Base-by-base conservation (phyloP, 75 land plant genomes). In the Pinus taeda region DNA sequence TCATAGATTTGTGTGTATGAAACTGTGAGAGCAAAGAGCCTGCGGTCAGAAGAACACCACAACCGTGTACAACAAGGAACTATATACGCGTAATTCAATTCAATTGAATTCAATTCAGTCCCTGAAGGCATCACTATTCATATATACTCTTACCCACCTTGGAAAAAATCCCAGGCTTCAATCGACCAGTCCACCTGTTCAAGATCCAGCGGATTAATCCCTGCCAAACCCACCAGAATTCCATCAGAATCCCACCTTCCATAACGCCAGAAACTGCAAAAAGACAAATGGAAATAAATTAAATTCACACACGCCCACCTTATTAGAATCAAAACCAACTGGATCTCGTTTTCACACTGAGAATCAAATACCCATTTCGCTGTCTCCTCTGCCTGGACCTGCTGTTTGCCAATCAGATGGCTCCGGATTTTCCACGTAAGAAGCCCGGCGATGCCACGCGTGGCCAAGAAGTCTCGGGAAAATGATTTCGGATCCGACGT, bases 101-200 rank as follows among this genome's bases (percentile, higher is more conserved):
- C n/a, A 15, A 59, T 60, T 18, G 62, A 49, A 49, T 49, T 49
- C 55, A 39, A 13, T 73, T 73, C 58, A 73, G 58, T 55, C 12
- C 58, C 58, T 73, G 58, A 18, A 57, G 29, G 42, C 18, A 2
- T 9, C 26, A 73, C 74, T 57, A 24, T 24, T 57, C 58, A 73
- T 73, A 73, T 73, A 20, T 15, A 49, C 55, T 73, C 58, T 73
- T 73, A 73, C 74, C 74, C 74, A 73, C 74, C 74, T 73, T 73
- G 74, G 74, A 73, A 73, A 56, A 42, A 45, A 24, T 29, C 26
- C 57, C 57, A 26, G 26, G 53, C 24, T 17, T 49, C 45, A 42
- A 53, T 73, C 74, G 45, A 24, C 22, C 45, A 30, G 33, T 26
- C n/a, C 58, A 56, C 55, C 42, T 45, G 18, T 26, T 29, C 45